phyloP scores from a whole-genome alignment of 108 stramenopile species.

The Thalassiosira profunda region DNA sequence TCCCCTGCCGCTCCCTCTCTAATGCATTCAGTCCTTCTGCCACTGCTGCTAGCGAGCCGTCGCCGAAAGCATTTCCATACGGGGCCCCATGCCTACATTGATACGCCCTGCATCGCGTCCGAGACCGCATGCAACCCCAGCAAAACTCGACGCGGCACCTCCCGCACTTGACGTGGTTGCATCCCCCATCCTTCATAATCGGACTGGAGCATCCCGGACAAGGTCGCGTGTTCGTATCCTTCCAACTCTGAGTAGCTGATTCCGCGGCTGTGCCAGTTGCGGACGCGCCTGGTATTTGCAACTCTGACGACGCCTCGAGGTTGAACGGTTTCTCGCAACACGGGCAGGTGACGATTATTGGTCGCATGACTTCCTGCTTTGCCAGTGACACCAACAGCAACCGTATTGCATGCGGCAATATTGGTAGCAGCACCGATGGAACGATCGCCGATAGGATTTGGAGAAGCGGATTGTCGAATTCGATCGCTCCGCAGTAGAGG shows the following conservation, averaged over 20 bases:
- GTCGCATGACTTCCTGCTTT: conserved; percentile 33
- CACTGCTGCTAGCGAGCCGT: conserved; percentile 17
- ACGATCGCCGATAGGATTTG: conserved; percentile 38
- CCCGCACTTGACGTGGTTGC: conserved; percentile 55
- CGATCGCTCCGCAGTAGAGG: conserved; percentile 10
- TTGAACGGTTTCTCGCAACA: conserved; percentile 61
- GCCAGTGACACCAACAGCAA: conserved; percentile 36
- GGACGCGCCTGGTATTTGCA: conserved; percentile 9
- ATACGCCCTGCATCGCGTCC: conserved; percentile 49
- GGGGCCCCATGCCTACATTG: conserved; percentile 63
- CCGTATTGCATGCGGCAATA: conserved; percentile 29
- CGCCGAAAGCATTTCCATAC: conserved; percentile 57
- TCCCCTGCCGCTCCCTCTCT: conserved; percentile 11
- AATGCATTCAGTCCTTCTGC: conserved; percentile 7
- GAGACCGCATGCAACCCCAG: conserved; percentile 71
- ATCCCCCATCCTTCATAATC: conserved; percentile 50
- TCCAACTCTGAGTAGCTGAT: conserved; percentile 57
- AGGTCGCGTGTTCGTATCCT: conserved; percentile 34
- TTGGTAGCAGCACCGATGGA: conserved; percentile 21
- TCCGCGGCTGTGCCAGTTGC: conserved; percentile 29
- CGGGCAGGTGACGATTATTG: conserved; percentile 68
- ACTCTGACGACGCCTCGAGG: conserved; percentile 53
- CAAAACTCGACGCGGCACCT: conserved; percentile 63
- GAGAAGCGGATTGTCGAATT: conserved; percentile 12
- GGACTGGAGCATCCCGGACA: conserved; percentile 47